Conservation (phyloP, 1,139 yeast genomes). For the Torulaspora globosa region DNA sequence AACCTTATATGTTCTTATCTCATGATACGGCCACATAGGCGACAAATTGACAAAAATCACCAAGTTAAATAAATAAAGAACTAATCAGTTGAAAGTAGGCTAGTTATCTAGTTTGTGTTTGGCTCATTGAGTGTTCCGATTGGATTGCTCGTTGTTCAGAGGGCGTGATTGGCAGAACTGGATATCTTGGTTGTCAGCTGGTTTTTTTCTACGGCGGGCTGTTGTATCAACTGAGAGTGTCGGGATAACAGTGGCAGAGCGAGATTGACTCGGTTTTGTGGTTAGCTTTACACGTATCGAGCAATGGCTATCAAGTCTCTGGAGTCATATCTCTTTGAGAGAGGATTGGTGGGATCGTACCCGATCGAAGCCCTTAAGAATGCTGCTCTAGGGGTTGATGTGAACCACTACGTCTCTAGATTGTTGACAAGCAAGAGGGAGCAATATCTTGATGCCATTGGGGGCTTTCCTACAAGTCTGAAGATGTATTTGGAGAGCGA, state of each 20-base stretch:
- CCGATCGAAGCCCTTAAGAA: slow-evolving; percentile 65
- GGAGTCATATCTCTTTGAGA: slow-evolving; percentile 67
- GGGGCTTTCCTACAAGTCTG: slow-evolving; percentile 73
- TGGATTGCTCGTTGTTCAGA: neutral
- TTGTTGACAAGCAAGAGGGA: slow-evolving; percentile 63
- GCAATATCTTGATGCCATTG: slow-evolving; percentile 71
- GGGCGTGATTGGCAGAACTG: neutral
- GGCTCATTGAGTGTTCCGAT: neutral
- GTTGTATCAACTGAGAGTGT: neutral
- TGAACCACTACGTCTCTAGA: slow-evolving; percentile 67
- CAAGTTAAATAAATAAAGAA: neutral
- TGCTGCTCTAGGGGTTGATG: slow-evolving; percentile 79
- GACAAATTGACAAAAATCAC: slow-evolving; percentile 2
- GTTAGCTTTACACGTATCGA: neutral
- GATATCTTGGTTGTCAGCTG: neutral
- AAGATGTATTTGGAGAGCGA: slow-evolving; percentile 58
- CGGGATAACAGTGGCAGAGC: neutral
- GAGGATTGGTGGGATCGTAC: slow-evolving; percentile 57
- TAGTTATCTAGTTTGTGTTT: neutral
- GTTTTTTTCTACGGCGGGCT: neutral
- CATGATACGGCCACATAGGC: neutral
- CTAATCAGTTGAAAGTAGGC: neutral
- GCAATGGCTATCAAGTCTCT: slow-evolving; percentile 53
- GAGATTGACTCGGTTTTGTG: neutral
- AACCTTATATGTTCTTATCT: too few species aligned